Base-by-base conservation (phyloP, 805 yeast genomes). In the Candida xyloterini region DNA sequence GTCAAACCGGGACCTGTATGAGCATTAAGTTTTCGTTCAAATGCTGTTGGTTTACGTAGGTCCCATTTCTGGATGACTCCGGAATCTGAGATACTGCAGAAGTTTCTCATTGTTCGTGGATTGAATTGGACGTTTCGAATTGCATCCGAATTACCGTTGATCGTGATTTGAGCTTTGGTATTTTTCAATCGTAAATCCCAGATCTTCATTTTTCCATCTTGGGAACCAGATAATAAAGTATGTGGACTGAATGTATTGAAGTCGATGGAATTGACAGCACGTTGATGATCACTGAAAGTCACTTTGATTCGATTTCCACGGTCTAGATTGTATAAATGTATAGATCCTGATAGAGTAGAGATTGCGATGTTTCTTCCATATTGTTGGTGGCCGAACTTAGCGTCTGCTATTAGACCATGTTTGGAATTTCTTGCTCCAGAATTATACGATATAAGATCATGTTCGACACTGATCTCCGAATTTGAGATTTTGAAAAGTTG, bases 1-100 rank as follows among this genome's bases (percentile, higher is more conserved):
- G 95, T 78, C 13, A 90, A 66, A 0, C 95, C 98, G 2, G 96
- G 95, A 0, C 95, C 95, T 2, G 88, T 76, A 57, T 91, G 98
- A 3, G 96, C 95, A 52, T 83, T 85, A 57, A 93, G 73, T 43
- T 81, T 79, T 36, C 81, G 68, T 52, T 91, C 97, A 35, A 68
- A 68, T 35, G 66, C 67, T 10, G 61, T 51, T 4, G 91, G 81
- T 26, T 74, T 73, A 41, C 98, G 71, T n/a, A 86, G 53, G 63
- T 93, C 99, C 79, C 86, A 90, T 50, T 83, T 79, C 51, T 84
- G 79, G n/a, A 91, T 71, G 3, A 85, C 76, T 11, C 99, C 99
- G 2, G 87, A 78, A 59, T 93, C 98, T 60, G 85, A 91, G 7
- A 86, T 88, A 1, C 90, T 79, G 2, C 89, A 83, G 36, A 91